These are phyloP conservation scores for Inonotus hispidus DNA, from an alignment of 1,284 basidiomycete species.

Conservation along the genomic window DNA sequence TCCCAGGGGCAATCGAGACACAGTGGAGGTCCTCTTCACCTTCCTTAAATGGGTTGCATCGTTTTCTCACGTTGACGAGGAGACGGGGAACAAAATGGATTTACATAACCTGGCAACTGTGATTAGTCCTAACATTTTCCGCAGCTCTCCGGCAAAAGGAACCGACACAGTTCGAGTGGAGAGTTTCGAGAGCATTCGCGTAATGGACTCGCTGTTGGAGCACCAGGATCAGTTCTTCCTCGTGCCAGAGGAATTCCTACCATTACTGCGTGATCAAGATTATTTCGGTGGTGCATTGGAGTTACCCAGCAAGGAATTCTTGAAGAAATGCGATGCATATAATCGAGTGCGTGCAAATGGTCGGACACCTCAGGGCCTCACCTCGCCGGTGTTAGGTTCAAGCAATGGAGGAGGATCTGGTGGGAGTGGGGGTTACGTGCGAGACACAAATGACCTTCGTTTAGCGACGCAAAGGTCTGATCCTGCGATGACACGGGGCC, in stretches of 20 bases:
- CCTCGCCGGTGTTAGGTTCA: constrained; percentile 31
- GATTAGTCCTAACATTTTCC: constrained; percentile 91
- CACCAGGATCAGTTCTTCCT: constrained; percentile 92
- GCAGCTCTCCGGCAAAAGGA: constrained; percentile 65
- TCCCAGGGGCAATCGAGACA: constrained; percentile 93
- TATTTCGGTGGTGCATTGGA: constrained; percentile 81
- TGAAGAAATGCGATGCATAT: constrained; percentile 86
- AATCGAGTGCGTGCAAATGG: constrained; percentile 46
- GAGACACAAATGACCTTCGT: constrained; percentile 21
- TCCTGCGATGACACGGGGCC: constrained; percentile 23
- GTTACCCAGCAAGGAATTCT: constrained; percentile 81
- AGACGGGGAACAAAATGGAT: constrained; percentile 99
- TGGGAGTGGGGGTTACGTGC: constrained; percentile 9
- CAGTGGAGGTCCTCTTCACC: constrained; percentile 95
- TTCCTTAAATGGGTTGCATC: constrained; percentile 99
- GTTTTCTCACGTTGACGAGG: constrained; percentile 97
- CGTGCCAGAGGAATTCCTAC: constrained; percentile 80
- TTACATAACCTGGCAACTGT: constrained; percentile 95
- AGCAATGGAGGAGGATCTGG: constrained; percentile 26
- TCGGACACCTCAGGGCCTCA: constrained; percentile 31
- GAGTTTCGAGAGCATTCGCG: constrained; percentile 86
- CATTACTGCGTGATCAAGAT: constrained; percentile 80
- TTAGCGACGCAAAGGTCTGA: constrained; percentile 24
- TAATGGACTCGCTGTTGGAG: constrained; percentile 82
- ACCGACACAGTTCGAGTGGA: constrained; percentile 89